Evolutionary conservation across 148 eudicot species (phyloP).

Genomic region (Fallopia convolvulus): DNA sequence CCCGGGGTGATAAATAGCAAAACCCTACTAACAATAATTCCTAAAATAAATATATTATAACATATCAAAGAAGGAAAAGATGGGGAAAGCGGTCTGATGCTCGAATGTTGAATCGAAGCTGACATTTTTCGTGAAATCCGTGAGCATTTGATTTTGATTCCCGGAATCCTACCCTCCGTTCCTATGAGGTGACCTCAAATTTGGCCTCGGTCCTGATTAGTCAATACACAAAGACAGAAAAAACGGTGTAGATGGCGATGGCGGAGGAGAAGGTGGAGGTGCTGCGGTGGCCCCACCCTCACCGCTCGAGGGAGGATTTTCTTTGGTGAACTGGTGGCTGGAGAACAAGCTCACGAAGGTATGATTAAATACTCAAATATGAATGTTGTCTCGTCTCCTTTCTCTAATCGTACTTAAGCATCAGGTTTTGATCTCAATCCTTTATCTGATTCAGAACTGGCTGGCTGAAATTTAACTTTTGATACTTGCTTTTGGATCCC

Average conservation of each 20-base stretch:
- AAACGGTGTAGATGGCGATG: conserved; percentile 43
- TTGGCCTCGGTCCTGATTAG: conserved; percentile 7
- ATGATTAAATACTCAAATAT: neutral
- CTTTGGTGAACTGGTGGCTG: conserved; percentile 84
- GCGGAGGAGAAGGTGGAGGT: conserved; percentile 37
- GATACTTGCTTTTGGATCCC: neutral
- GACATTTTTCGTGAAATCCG: conserved; percentile 22
- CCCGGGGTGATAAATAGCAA: too few species aligned
- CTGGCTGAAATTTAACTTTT: neutral
- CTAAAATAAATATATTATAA: too few species aligned
- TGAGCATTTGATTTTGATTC: conserved; percentile 14
- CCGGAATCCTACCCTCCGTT: conserved; percentile 1
- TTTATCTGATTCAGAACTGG: neutral
- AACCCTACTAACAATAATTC: too few species aligned
- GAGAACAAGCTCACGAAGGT: conserved; percentile 97
- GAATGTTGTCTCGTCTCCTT: neutral
- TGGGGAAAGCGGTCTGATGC: conserved; percentile 16
- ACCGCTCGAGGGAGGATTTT: conserved; percentile 82
- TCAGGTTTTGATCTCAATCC: conserved; percentile 14
- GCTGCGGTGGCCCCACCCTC: conserved; percentile 37
- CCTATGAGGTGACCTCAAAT: conserved; percentile 16
- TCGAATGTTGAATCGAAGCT: conserved; percentile 28
- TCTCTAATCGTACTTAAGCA: neutral
- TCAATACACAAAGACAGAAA: conserved; percentile 28
- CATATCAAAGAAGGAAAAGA: neutral